A percentile compares a stretch with the other conserved stretches of the same genome.
Conservation (phyloP, 345 rosid species). For the Excoecaria agallocha region DNA sequence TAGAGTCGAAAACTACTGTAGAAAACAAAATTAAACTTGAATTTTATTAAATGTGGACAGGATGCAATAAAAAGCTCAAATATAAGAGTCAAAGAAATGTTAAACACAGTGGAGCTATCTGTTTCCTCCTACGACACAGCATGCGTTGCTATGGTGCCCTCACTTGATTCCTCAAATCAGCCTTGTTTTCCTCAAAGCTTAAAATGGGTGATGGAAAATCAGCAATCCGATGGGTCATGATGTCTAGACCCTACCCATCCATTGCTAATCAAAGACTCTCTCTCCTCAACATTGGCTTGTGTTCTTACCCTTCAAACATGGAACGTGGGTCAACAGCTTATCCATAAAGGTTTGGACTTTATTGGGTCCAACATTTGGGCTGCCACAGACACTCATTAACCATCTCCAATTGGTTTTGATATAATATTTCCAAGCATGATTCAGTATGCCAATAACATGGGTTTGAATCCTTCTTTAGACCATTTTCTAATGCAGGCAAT, state of each 20-base stretch:
- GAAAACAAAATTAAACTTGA: too few relatives aligned
- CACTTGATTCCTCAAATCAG: neutral
- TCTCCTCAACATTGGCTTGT: constrained; percentile 21
- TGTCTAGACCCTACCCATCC: constrained; percentile 7
- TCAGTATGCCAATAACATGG: neutral
- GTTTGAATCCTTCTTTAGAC: constrained; percentile 9
- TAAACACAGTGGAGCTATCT: neutral
- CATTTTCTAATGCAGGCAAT: neutral
- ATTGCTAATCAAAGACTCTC: constrained; percentile 7
- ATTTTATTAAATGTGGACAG: too few relatives aligned
- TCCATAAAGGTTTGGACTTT: constrained; percentile 10
- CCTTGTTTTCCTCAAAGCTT: constrained; percentile 1
- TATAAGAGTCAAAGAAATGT: neutral
- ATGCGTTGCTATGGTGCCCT: constrained; percentile 8
- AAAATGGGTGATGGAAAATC: constrained; percentile 8
- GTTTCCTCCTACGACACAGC: constrained; percentile 2
- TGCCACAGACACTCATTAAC: neutral
- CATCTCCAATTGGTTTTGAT: constrained; percentile 13
- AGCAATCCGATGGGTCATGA: constrained; percentile 21
- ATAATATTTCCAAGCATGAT: constrained; percentile 18
- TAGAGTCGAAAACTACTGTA: too few relatives aligned
- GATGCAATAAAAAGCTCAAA: neutral
- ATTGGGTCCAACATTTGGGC: constrained; percentile 12
- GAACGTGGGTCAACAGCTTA: constrained; percentile 8
- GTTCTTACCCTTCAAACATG: constrained; percentile 16